Base-by-base conservation (phyloP, 2,329 filamentous ascomycete species). In the Aspergillus clavatus region DNA sequence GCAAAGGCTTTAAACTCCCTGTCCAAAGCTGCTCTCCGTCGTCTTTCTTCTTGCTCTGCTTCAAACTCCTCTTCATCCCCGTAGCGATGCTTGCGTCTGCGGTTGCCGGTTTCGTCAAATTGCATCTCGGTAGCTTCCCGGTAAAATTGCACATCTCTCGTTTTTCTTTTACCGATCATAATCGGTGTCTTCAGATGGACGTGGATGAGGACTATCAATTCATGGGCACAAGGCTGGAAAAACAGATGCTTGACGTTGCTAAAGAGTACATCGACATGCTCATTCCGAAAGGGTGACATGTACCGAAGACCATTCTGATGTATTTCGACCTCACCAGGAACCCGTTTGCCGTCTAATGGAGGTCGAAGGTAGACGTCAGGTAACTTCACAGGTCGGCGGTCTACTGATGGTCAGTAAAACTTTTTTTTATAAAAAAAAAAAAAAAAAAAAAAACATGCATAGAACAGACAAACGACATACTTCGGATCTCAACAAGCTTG, bases 231-330 rank as follows among this genome's bases (percentile, higher is more conserved):
- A 22, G 94, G 93, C 68, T 98, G 93, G 77, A 98, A 98, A 77
- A 98, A 98, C 2, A 98, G 78, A 65, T 98, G 93, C 69, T 95
- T 94, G 66, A 98, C 88, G 72, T 98, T 98, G 73, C 88, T 94
- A 76, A 98, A 98, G 1, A 98, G 79, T 42, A 98, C 83, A 60
- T 98, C 93, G 39, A 98, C 88, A 58, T 93, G 86, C 55, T 89
- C 85, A 18, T 83, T 83, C 66, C 86, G 83, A 53, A 94, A 74
- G 42, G 87, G 82, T 42, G 88, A 87, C 72, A 91, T 78, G 68
- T 98, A 98, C 49, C 93, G 87, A 46, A 98, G 86, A 90, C 93
- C 93, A 60, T 98, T 98, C 62, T 97, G 90, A 70, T 98, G 93
- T 40, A 98, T 96, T 70, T 97, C 91, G 29, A 98, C 84, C 65